Percentiles rank a stretch among this genome's conserved stretches.
Conservation (phyloP, 2,329 filamentous ascomycete species). For the Akanthomyces uredinophilus region DNA sequence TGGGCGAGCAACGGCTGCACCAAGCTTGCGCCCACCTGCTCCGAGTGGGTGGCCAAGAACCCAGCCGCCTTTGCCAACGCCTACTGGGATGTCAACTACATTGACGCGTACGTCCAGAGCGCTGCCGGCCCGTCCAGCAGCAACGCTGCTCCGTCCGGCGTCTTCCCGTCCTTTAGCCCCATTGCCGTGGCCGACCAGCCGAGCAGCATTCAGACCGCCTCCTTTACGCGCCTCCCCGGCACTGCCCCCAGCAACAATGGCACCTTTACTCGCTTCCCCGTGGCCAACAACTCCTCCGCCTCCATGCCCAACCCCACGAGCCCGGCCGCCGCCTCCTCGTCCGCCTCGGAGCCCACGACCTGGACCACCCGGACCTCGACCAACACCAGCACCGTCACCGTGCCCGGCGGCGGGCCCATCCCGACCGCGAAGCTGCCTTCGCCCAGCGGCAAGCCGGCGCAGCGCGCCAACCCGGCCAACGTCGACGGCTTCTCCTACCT, state of each 20-base stretch:
- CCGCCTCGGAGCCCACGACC: background rate
- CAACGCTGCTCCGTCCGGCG: background rate
- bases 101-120: slow-evolving; percentile 38
- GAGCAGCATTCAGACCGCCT: background rate
- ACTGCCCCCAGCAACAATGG: background rate
- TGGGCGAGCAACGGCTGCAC: slow-evolving; percentile 25
- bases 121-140: background rate
- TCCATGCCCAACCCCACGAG: background rate
- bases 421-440: slow-evolving; percentile 12
- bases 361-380: slow-evolving; percentile 22
- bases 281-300: slow-evolving; percentile 7
- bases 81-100: slow-evolving; percentile 52
- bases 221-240: background rate
- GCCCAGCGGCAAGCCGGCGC: background rate
- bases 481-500: slow-evolving; percentile 31
- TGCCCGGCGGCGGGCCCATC: background rate
- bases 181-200: background rate
- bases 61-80: slow-evolving; percentile 38
- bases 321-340: background rate
- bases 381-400: slow-evolving; percentile 2
- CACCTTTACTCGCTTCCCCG: background rate
- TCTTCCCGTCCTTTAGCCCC: background rate
- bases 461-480: slow-evolving; percentile 27
- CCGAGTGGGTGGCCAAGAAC: slow-evolving; percentile 41
- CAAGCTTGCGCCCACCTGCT: slow-evolving; percentile 26